Conservation (phyloP, 441 rosid species). For the Corymbia citriodora region DNA sequence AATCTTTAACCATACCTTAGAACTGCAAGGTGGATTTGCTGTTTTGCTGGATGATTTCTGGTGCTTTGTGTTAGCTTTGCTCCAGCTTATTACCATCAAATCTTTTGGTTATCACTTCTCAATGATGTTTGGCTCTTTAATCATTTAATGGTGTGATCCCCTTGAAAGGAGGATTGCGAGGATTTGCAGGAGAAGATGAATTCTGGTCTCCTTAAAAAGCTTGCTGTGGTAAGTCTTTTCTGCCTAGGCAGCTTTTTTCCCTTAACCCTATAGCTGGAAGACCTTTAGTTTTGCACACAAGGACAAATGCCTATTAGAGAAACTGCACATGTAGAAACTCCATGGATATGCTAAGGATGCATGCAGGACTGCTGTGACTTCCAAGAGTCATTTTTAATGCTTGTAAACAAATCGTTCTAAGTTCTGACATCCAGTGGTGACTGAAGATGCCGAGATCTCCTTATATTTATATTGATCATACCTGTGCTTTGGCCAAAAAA, state of each 20-base stretch:
- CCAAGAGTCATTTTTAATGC: background rate
- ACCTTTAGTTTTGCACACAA: background rate
- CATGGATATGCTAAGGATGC: background rate
- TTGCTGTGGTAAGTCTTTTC: conserved; percentile 30
- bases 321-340: background rate
- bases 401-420: background rate
- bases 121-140: background rate
- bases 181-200: conserved; percentile 33
- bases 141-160: background rate
- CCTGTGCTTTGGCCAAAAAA: background rate
- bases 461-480: background rate
- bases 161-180: conserved; percentile 51
- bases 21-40: background rate
- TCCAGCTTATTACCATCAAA: background rate
- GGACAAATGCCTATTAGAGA: background rate
- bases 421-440: background rate
- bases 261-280: background rate
- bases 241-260: background rate
- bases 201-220: conserved; percentile 24
- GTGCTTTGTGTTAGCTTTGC: background rate
- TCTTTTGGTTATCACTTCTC: background rate
- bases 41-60: background rate
- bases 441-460: background rate
- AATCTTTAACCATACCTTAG: background rate
- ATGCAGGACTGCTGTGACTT: background rate